Evolutionary conservation across 176 grass and related monocot species (phyloP), one percentile per base, ranked within the genome.

Genomic region (Chloris gayana): DNA sequence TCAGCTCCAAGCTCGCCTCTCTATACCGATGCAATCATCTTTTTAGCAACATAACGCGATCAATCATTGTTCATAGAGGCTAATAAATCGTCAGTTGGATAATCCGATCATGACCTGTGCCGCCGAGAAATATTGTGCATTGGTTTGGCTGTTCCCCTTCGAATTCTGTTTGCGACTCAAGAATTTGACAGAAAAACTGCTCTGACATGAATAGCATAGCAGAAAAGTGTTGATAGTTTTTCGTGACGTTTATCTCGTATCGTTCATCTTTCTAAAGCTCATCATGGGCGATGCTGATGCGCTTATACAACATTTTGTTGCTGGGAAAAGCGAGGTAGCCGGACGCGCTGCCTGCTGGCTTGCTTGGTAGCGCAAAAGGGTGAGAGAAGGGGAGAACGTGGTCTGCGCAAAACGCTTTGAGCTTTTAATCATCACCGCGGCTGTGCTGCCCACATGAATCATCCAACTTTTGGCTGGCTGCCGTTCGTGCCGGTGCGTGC

Each of bases 381-480:
- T 1, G 24, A 1, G 50, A 35, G 1, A 14, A 39, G 11, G 76
- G 38, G 47, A 88, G 82, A 89, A 81, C 71, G 82, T 89, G 87
- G 87, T 85, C 82, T 76, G 71, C 87, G 87, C 70, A 10, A 54
- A 19, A n/a, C 76, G 19, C 53, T 80, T 75, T 84, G 26, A 45
- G 76, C 70, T 80, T 88, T 83, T 73, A 73, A 75, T 83, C 61
- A 78, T 61, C 37, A 37, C 24, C 35, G 58, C 72, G 24, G 74
- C 44, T 54, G 2, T 37, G 71, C 67, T 59, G 29, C 26, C 58
- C 80, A 88, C 67, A 87, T 72, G 80, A 59, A 73, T 54, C 50
- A 77, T 71, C 46, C 69, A 1, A n/a, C 85, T 86, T 86, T 82
- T 78, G 38, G 54, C 22, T 72, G 61, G 15, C 24, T 6, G 17